Percentiles rank a stretch among this genome's conserved stretches.
Conservation (phyloP, 371 early-diverging fungal species). For the Chytridium lagenaria region DNA sequence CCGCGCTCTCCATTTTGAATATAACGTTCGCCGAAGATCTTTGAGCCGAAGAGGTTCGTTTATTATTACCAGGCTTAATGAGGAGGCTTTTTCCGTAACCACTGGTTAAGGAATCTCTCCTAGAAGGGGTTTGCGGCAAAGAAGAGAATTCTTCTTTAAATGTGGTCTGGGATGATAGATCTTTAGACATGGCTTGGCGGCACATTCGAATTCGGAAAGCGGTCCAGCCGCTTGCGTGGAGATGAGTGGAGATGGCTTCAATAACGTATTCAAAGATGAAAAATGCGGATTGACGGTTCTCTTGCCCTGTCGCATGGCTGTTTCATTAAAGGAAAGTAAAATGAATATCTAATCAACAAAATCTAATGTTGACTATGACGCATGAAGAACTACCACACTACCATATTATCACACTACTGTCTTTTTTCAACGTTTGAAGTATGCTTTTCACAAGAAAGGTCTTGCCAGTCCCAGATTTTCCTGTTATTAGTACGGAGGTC, state of each 20-base stretch:
- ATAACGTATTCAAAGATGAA: constrained; percentile 8
- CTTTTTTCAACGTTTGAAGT: neutral
- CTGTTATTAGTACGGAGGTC: constrained; percentile 13
- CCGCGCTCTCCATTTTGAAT: neutral
- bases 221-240: neutral
- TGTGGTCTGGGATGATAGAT: neutral
- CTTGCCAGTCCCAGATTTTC: constrained; percentile 2
- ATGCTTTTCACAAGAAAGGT: neutral
- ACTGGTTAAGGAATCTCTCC: no score
- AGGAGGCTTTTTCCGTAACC: neutral
- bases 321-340: no score
- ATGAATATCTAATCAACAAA: no score
- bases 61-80: no score
- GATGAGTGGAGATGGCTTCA: constrained; percentile 1
- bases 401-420: neutral
- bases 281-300: constrained; percentile 1
- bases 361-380: no score
- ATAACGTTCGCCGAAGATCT: neutral
- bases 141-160: neutral
- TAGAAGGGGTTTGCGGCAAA: neutral
- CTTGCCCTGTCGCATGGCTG: neutral
- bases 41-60: no score
- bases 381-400: no score
- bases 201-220: neutral
- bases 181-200: neutral